These are phyloP conservation scores for Eleusine coracana DNA, from an alignment of 176 grass and related monocot genomes.

Conservation along the genomic window DNA sequence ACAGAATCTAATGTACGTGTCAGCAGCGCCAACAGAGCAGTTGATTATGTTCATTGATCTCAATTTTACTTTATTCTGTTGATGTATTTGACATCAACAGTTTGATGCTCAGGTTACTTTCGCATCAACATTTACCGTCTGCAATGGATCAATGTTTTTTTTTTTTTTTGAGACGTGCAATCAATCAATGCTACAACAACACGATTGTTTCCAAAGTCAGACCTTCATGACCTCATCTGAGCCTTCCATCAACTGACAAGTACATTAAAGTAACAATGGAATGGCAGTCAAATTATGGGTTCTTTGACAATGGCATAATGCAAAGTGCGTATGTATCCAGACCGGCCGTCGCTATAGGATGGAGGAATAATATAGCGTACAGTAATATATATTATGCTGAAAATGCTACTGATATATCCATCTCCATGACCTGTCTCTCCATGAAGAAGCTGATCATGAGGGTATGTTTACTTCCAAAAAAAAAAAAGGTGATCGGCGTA, in stretches of 20 bases:
- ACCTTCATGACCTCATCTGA: background rate
- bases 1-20: background rate
- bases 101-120: background rate
- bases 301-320: slow-evolving; percentile 26
- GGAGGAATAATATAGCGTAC: background rate
- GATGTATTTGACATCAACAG: background rate
- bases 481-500: background rate
- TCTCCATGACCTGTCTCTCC: background rate
- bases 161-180: background rate
- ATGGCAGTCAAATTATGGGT: background rate
- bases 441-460: background rate
- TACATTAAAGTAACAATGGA: background rate
- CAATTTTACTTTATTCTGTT: background rate
- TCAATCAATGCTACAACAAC: background rate
- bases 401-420: background rate
- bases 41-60: background rate
- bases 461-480: background rate
- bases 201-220: slow-evolving; percentile 9
- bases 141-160: background rate
- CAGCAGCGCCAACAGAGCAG: background rate
- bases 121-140: background rate
- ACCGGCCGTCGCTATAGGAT: slow-evolving; percentile 7
- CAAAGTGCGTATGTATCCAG: background rate
- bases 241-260: slow-evolving; percentile 6
- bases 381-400: background rate